phyloP scores from a whole-genome alignment of 768 basidiomycete genomes.

The Leccinum disarticulatum region DNA sequence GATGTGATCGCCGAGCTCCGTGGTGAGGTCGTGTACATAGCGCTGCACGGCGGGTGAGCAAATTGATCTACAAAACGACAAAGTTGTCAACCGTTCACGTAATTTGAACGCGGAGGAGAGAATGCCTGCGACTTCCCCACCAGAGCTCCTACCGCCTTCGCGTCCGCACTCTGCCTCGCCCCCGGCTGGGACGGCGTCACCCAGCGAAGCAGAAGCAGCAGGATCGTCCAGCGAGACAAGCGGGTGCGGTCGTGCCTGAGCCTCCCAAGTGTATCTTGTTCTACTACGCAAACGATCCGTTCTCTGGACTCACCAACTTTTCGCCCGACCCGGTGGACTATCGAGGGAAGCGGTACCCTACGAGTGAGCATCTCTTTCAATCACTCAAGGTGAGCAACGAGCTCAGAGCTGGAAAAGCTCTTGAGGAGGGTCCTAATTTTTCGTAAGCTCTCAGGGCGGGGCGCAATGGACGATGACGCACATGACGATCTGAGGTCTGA shows the following conservation, averaged over 20 bases:
- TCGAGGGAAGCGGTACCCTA: constrained; percentile 40
- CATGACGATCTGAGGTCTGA: constrained; percentile 13
- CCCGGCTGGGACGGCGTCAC: constrained; percentile 12
- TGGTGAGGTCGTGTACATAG: no score
- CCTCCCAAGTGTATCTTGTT: constrained; percentile 31
- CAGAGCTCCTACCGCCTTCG: constrained; percentile 8
- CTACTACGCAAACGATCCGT: constrained; percentile 31
- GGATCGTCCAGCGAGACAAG: not conserved
- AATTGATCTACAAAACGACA: no score
- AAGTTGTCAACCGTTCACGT: no score
- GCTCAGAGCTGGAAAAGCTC: not conserved
- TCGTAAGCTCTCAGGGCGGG: not conserved
- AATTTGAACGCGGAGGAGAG: no score
- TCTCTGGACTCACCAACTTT: constrained; percentile 45
- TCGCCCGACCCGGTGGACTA: constrained; percentile 43
- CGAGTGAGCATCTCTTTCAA: constrained; percentile 49
- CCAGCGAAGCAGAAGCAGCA: constrained; percentile 11
- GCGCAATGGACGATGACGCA: constrained; percentile 12
- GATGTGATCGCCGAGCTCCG: no score
- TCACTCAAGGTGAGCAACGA: constrained; percentile 38
- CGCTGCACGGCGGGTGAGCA: no score
- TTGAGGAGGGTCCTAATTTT: not conserved
- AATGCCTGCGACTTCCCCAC: constrained; percentile 1
- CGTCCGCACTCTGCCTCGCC: constrained; percentile 23
- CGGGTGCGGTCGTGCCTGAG: not conserved